Base-by-base conservation (phyloP, 208 protist genomes). In the Phytomonas sp. region DNA sequence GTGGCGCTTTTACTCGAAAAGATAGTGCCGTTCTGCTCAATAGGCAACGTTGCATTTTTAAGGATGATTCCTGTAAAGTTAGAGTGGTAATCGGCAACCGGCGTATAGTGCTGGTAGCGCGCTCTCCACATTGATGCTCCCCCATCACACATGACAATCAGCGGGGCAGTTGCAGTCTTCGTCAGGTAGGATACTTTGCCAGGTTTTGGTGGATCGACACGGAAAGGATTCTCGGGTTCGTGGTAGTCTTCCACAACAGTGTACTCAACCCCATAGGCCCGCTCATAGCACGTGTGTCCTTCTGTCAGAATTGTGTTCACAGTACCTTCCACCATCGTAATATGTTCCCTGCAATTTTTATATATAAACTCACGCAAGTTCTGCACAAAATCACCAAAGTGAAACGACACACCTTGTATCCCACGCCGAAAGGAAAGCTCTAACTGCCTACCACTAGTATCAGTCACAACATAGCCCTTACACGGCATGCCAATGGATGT, bases 111-210 rank as follows among this genome's bases (percentile, higher is more conserved):
- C 68, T 93, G 77, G 74, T 90, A 87, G 65, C 83, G 80, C 30
- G 87, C 81, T 82, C 95, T 96, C 76, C 87, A 97, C 62, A 95
- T 95, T 73, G 91, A 97, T 74, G 85, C 82, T 66, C 87, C 89
- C n/a, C 96, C 96, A 77, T 98, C 93, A 73, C 89, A 96, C 78
- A 97, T 97, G 34, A 98, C 73, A 36, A 96, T 84, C 15, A 98
- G 82, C 60, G 91, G 86, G 15, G 88, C 91, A 26, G 81, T 89
- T 34, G 82, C 88, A 9, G 72, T 75, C 65, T 83, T 80, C 34
- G 71, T 77, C 30, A 87, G 75, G 28, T 76, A 83, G 31, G 66
- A 70, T 20, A 43, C 79, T 8, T 32, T 32, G 7, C 66, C 74
- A 60, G 60, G 56, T 70, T 83, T 85, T 29, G 72, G 46, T 6